Percentiles rank a stretch among this genome's conserved stretches.
These are phyloP conservation scores for Aspergillus affinis DNA, from an alignment of 495 filamentous ascomycete genomes.

Conservation along the genomic window DNA sequence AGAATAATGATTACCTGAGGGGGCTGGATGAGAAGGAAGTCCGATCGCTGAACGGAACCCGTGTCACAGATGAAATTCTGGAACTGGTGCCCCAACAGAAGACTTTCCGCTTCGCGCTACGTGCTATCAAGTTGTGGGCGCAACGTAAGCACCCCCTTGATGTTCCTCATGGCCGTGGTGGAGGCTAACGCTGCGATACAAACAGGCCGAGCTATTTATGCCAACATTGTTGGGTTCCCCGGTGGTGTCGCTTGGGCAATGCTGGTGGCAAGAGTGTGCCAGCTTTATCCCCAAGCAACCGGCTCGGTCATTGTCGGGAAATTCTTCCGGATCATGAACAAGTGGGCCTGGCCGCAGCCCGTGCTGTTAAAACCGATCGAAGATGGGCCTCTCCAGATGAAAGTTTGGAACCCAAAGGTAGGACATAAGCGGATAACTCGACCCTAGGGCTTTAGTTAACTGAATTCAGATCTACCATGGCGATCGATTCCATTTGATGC, in stretches of 20 bases:
- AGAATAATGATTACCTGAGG: conserved; percentile 78
- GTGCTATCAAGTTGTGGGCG: conserved; percentile 95
- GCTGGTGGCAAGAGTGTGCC: conserved; percentile 92
- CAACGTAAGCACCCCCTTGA: conserved; percentile 57
- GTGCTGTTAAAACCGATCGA: conserved; percentile 88
- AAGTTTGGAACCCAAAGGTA: conserved; percentile 94
- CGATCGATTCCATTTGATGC: conserved; percentile 88
- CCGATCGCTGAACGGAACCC: conserved; percentile 86
- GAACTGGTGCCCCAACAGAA: conserved; percentile 83
- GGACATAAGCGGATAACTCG: conserved; percentile 11
- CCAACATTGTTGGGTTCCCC: conserved; percentile 93
- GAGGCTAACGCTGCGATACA: conserved; percentile 8
- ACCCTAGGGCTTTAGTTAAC: conserved; percentile 6
- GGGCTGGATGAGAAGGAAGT: conserved; percentile 84
- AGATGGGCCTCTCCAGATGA: conserved; percentile 72
- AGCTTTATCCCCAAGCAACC: conserved; percentile 92
- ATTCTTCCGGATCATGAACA: conserved; percentile 88
- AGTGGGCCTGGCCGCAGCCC: conserved; percentile 92
- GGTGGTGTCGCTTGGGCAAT: conserved; percentile 98
- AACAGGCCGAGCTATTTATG: conserved; percentile 78
- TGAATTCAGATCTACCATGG: conserved; percentile 66
- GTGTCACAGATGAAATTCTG: conserved; percentile 90
- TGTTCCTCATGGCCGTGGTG: neutral
- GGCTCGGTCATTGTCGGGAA: conserved; percentile 82
- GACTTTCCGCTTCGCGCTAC: conserved; percentile 81